Conservation (phyloP, 2,329 filamentous ascomycete species). For the Hypoxylon sp. region DNA sequence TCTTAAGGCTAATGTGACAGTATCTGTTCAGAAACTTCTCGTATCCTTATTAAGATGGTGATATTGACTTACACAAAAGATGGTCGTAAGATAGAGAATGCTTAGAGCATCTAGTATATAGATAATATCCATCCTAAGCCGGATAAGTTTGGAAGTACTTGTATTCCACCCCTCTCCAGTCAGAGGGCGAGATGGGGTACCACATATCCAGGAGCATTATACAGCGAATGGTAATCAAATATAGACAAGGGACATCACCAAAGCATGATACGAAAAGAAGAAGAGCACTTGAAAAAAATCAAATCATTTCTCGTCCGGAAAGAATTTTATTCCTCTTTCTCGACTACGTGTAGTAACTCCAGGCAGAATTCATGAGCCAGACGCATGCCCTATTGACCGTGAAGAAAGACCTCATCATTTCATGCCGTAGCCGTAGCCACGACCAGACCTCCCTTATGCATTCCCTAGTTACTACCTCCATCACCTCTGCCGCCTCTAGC, state of each 20-base stretch:
- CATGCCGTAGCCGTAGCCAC: conserved; percentile 53
- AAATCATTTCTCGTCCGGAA: conserved; percentile 44
- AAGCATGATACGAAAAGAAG: conserved; percentile 9
- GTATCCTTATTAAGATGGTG: too few relatives aligned
- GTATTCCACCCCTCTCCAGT: neutral
- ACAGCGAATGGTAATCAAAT: neutral
- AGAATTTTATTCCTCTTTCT: conserved; percentile 53
- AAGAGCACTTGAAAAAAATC: conserved; percentile 30
- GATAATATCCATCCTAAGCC: neutral
- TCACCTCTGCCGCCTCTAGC: conserved; percentile 32
- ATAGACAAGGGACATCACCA: conserved; percentile 7
- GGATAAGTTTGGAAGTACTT: neutral
- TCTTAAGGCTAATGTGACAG: too few relatives aligned
- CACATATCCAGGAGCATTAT: neutral
- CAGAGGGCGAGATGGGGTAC: too few relatives aligned
- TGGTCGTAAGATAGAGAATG: neutral
- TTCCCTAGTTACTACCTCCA: conserved; percentile 34
- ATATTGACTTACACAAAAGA: too few relatives aligned
- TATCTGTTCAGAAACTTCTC: too few relatives aligned
- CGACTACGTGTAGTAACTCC: conserved; percentile 55
- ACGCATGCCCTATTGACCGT: conserved; percentile 52
- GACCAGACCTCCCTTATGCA: conserved; percentile 47
- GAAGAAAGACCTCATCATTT: conserved; percentile 52
- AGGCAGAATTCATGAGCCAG: conserved; percentile 54
- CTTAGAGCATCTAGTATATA: neutral